These are phyloP conservation scores for Rhodofomes roseus DNA, from an alignment of 1,284 basidiomycete species.

Conservation along the genomic window DNA sequence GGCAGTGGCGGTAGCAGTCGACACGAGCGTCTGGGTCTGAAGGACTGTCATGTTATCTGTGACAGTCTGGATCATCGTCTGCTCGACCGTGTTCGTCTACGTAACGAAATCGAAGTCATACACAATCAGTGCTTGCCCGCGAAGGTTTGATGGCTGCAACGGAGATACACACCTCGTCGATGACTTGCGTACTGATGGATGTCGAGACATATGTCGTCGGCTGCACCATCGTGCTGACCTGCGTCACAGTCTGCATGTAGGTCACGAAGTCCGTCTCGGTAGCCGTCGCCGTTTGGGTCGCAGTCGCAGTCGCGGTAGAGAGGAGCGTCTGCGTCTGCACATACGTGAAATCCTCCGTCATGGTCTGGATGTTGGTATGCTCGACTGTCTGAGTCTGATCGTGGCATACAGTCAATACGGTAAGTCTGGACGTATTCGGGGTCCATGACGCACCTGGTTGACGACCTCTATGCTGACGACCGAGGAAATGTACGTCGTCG, in stretches of 20 bases:
- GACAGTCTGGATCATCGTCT: conserved; percentile 41
- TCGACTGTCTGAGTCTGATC: conserved; percentile 50
- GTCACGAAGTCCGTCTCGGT: conserved; percentile 36
- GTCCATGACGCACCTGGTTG: conserved; percentile 39
- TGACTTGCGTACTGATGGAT: conserved; percentile 52
- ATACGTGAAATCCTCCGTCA: conserved; percentile 39
- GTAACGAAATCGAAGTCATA: not conserved
- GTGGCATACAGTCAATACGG: not conserved
- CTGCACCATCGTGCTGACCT: conserved; percentile 27
- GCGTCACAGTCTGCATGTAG: conserved; percentile 26
- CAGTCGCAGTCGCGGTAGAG: conserved; percentile 32
- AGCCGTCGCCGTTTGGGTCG: conserved; percentile 23
- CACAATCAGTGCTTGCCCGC: not conserved
- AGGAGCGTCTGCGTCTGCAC: conserved; percentile 37
- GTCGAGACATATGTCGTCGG: conserved; percentile 52
- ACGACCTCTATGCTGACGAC: conserved; percentile 55
- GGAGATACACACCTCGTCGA: conserved; percentile 44
- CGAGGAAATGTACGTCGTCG: conserved; percentile 51
- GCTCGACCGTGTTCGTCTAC: conserved; percentile 48
- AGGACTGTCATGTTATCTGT: conserved; percentile 34
- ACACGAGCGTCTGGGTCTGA: conserved; percentile 41
- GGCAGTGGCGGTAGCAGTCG: conserved; percentile 37
- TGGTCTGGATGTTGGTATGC: conserved; percentile 46
- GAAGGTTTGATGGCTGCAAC: not conserved
- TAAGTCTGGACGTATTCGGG: not conserved